phyloP scores from a whole-genome alignment of 805 yeast species.

The Lachancea cidri region DNA sequence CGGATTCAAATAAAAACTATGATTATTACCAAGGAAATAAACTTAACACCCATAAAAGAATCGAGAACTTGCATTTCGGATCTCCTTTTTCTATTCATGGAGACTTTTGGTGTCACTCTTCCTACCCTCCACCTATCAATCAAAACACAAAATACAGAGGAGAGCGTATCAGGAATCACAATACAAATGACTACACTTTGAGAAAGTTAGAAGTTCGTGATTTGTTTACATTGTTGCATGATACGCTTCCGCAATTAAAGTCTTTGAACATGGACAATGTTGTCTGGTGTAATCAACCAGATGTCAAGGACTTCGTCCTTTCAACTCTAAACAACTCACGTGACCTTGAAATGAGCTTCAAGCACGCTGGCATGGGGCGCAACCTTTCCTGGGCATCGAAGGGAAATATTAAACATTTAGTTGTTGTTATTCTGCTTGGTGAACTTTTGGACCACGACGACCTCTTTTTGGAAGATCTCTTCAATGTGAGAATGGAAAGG shows the following conservation, averaged over 20 bases:
- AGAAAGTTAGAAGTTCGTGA: slow-evolving; percentile 5
- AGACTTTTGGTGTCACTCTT: slow-evolving; percentile 12
- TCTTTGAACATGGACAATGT: slow-evolving; percentile 24
- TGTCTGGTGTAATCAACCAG: slow-evolving; percentile 30
- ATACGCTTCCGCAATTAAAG: slow-evolving; percentile 16
- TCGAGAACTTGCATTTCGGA: slow-evolving; percentile 8
- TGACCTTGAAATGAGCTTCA: slow-evolving; percentile 16
- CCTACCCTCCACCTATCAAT: slow-evolving; percentile 26
- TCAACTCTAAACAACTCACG: slow-evolving; percentile 7
- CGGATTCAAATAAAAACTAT: slow-evolving; percentile 26
- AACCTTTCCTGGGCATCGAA: slow-evolving; percentile 29
- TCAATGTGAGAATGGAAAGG: slow-evolving; percentile 20
- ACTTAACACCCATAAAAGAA: slow-evolving; percentile 4
- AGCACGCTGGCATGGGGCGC: slow-evolving; percentile 29
- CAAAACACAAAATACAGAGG: slow-evolving; percentile 19
- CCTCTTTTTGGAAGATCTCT: slow-evolving; percentile 19
- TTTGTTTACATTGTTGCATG: slow-evolving; percentile 3
- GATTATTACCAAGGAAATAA: slow-evolving; percentile 14
- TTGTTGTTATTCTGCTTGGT: slow-evolving; percentile 21
- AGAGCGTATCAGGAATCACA: slow-evolving; percentile 10
- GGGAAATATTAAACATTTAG: slow-evolving; percentile 23
- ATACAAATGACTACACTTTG: slow-evolving; percentile 2
- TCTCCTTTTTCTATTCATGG: slow-evolving; percentile 9
- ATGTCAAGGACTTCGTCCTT: slow-evolving; percentile 23
- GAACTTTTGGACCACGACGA: slow-evolving; percentile 23